phyloP scores from a whole-genome alignment of 371 early-diverging fungal species.

The Mucor racemosus region DNA sequence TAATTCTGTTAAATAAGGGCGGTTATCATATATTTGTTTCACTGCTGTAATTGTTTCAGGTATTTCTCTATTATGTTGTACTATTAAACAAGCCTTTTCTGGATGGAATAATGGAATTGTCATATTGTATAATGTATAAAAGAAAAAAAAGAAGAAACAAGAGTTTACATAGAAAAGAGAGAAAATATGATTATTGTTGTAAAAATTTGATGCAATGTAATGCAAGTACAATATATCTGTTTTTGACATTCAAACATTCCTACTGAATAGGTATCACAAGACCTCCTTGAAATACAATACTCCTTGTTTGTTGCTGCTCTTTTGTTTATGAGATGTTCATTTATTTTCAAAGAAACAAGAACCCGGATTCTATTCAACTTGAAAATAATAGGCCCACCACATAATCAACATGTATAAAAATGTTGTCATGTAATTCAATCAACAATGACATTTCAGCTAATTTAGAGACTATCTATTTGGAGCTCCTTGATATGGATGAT shows the following conservation, averaged over 20 bases:
- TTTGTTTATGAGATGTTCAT: not conserved
- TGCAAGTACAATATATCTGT: conserved; percentile 20
- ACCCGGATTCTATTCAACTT: not conserved
- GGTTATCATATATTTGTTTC: conserved; percentile 16
- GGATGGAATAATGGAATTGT: conserved; percentile 19
- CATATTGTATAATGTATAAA: conserved; percentile 4
- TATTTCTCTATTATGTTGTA: not conserved
- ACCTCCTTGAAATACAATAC: conserved; percentile 16
- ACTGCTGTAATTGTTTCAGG: conserved; percentile 17
- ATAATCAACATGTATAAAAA: not conserved
- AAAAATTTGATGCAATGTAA: conserved; percentile 14
- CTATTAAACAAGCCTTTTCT: not conserved
- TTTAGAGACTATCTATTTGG: no score
- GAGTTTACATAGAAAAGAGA: conserved; percentile 26
- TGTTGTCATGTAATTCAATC: no score
- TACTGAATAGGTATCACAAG: conserved; percentile 9
- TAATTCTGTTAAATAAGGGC: conserved; percentile 38
- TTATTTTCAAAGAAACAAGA: not conserved
- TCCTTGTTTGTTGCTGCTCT: not conserved
- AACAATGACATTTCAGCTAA: no score
- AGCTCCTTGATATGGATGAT: no score
- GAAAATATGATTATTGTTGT: not conserved
- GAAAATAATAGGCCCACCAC: not conserved
- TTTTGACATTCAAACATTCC: conserved; percentile 31
- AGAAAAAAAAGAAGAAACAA: conserved; percentile 43